Conservation (phyloP, 2,329 filamentous ascomycete genomes). For the Fusarium brevicatenulatum region DNA sequence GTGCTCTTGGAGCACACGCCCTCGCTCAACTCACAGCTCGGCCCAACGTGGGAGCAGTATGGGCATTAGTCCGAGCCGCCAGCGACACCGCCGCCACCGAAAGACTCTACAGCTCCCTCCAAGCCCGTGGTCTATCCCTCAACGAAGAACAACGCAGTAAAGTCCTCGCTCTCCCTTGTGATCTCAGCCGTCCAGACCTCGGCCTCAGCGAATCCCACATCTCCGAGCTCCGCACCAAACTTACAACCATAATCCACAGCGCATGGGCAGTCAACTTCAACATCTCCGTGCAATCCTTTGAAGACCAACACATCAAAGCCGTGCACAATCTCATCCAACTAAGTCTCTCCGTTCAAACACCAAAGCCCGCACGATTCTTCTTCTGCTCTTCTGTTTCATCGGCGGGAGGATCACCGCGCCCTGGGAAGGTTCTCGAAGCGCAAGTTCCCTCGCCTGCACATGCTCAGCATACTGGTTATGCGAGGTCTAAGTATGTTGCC, state of each 20-base stretch:
- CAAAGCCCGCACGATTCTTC: conserved; percentile 50
- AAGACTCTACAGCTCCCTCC: conserved; percentile 23
- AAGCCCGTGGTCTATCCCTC: conserved; percentile 18
- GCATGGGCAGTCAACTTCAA: conserved; percentile 69
- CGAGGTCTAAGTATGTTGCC: conserved; percentile 53
- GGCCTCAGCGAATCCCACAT: conserved; percentile 42
- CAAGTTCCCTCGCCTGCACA: conserved; percentile 47
- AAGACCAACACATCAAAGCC: conserved; percentile 58
- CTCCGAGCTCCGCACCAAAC: conserved; percentile 40
- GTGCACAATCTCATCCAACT: conserved; percentile 57
- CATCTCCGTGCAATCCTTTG: conserved; percentile 60
- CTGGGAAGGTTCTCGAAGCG: conserved; percentile 49
- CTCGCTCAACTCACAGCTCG: conserved; percentile 66
- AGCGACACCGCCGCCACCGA: conserved; percentile 5
- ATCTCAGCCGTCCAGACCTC: conserved; percentile 31
- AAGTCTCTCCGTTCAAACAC: conserved; percentile 36
- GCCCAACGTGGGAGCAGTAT: conserved; percentile 64
- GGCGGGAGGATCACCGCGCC: conserved; percentile 45
- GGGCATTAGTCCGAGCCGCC: conserved; percentile 42
- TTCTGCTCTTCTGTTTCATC: conserved; percentile 62
- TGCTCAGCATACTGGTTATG: conserved; percentile 57
- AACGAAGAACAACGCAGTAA: conserved; percentile 38
- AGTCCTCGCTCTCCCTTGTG: conserved; percentile 30
- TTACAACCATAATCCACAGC: conserved; percentile 60
- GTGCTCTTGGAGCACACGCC: conserved; percentile 68